phyloP scores from a whole-genome alignment of 768 basidiomycete genomes.

The Podaxis sp. region DNA sequence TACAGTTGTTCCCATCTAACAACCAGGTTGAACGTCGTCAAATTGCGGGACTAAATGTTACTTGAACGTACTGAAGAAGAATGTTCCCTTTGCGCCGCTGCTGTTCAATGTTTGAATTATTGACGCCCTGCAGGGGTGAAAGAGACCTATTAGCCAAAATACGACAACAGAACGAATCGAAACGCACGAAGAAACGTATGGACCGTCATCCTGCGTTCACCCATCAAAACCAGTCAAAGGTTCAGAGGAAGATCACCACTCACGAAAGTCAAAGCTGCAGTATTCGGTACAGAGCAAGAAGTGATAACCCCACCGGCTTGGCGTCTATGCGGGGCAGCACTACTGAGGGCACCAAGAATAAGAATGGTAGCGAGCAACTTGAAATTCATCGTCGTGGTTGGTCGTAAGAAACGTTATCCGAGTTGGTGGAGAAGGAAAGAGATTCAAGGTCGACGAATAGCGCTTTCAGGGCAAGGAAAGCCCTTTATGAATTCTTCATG shows the following conservation, averaged over 20 bases:
- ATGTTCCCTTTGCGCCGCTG: constrained; percentile 28
- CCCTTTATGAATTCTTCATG: no score
- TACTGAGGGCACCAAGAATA: background rate
- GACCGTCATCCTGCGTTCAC: constrained; percentile 39
- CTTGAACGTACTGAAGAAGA: constrained; percentile 28
- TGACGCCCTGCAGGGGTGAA: constrained; percentile 17
- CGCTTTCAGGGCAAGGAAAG: background rate
- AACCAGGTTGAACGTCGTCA: background rate
- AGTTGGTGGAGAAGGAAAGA: background rate
- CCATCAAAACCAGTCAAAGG: background rate
- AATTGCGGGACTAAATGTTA: background rate
- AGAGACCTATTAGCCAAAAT: background rate
- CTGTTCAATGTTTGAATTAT: constrained; percentile 21
- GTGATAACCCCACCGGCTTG: constrained; percentile 1
- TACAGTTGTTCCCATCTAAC: constrained; percentile 29
- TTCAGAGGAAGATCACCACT: background rate
- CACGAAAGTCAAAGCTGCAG: constrained; percentile 10
- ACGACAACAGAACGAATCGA: background rate
- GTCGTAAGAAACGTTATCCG: background rate
- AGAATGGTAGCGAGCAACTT: background rate
- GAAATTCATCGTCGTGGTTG: background rate
- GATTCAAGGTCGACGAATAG: background rate
- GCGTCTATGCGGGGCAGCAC: background rate
- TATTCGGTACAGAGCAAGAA: background rate
- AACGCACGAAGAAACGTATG: constrained; percentile 34